Conservation (phyloP, 495 filamentous ascomycete species). For the Penicillium coffeae region DNA sequence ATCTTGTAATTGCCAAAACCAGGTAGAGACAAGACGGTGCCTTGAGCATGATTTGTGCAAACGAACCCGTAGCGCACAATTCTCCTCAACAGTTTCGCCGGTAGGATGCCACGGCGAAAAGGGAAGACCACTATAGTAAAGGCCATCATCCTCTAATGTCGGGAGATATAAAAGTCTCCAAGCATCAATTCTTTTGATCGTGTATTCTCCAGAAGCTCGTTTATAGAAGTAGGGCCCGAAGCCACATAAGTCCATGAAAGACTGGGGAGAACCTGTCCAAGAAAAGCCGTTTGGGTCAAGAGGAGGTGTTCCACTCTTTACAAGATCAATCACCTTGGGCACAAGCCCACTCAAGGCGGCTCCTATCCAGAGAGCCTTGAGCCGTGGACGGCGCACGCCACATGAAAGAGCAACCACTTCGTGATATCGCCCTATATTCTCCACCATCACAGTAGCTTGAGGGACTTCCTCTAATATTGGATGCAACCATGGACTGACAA, state of each 20-base stretch:
- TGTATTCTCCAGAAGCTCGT: not conserved
- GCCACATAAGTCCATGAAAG: constrained; percentile 18
- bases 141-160: not conserved
- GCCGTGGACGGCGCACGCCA: constrained; percentile 8
- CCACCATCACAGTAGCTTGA: not conserved
- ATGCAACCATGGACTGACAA: constrained; percentile 17
- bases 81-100: not conserved
- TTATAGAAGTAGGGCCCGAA: constrained; percentile 12
- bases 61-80: constrained; percentile 1
- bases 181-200: not conserved
- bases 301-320: constrained; percentile 7
- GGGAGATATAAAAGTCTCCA: constrained; percentile 5
- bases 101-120: not conserved
- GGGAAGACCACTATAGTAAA: constrained; percentile 2
- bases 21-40: not conserved
- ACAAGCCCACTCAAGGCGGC: constrained; percentile 8
- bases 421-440: not conserved
- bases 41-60: not conserved
- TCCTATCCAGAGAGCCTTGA: constrained; percentile 15
- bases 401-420: constrained; percentile 13
- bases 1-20: constrained; percentile 1
- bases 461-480: constrained; percentile 12
- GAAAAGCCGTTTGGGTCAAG: constrained; percentile 12
- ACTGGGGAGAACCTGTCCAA: constrained; percentile 16
- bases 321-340: constrained; percentile 6